phyloP scores from a whole-genome alignment of 1,284 basidiomycete genomes.

The Moesziomyces antarcticus region DNA sequence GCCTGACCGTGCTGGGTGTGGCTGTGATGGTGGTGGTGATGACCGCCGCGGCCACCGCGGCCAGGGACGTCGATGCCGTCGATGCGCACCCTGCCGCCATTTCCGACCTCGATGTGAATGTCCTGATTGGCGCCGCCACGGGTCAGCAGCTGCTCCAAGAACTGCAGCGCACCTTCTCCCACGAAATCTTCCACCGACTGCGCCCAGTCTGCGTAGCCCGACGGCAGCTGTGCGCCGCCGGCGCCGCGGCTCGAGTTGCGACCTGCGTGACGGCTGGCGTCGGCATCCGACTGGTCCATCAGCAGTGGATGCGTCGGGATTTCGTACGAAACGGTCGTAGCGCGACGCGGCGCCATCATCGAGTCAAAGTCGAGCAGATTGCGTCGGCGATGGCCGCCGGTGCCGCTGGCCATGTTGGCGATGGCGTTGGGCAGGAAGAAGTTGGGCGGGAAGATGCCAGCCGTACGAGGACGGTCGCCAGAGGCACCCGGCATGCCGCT shows the following conservation, averaged over 20 bases:
- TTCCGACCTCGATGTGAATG: constrained; percentile 60
- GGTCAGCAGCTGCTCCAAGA: constrained; percentile 79
- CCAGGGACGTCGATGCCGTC: constrained; percentile 38
- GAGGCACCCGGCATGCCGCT: constrained; percentile 12
- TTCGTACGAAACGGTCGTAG: constrained; percentile 26
- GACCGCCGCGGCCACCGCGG: constrained; percentile 14
- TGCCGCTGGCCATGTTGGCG: constrained; percentile 24
- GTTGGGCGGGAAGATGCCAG: constrained; percentile 44
- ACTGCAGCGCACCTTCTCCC: constrained; percentile 81
- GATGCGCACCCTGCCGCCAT: constrained; percentile 56
- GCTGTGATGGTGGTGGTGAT: constrained; percentile 32
- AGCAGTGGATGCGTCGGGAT: constrained; percentile 82
- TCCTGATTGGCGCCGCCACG: constrained; percentile 61
- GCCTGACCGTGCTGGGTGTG: constrained; percentile 35
- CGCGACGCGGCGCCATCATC: constrained; percentile 45
- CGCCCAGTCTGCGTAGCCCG: constrained; percentile 66
- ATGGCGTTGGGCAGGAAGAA: constrained; percentile 51
- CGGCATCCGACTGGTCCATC: constrained; percentile 71
- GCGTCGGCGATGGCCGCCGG: constrained; percentile 37
- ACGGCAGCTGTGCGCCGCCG: constrained; percentile 20
- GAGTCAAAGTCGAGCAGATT: constrained; percentile 48
- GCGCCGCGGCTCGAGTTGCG: constrained; percentile 11
- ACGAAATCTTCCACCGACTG: constrained; percentile 85
- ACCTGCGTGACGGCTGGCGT: constrained; percentile 34
- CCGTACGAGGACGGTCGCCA: constrained; percentile 22